phyloP scores from a whole-genome alignment of 192 early-diverging fungal genomes.

The Martensiomyces pterosporus region DNA sequence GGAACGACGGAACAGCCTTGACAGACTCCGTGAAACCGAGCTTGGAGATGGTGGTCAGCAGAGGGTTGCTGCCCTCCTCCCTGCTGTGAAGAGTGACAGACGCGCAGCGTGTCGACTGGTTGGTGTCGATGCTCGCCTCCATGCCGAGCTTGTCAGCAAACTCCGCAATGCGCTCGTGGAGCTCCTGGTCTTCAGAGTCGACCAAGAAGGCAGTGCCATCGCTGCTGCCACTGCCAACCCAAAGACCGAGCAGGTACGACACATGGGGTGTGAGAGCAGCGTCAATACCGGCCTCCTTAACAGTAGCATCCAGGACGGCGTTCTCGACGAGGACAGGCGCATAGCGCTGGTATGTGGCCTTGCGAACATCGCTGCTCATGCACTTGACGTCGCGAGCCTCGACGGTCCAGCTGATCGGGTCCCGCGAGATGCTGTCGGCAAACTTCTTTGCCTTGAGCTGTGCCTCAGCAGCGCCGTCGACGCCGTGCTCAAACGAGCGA shows the following conservation, averaged over 20 bases:
- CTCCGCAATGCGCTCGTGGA: conserved; percentile 15
- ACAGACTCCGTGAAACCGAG: too few species aligned
- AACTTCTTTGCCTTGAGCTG: conserved; percentile 11
- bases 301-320: neutral
- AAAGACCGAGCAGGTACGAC: conserved; percentile 31
- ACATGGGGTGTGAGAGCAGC: conserved; percentile 6
- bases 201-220: conserved; percentile 2
- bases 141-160: neutral
- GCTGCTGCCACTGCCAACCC: conserved; percentile 1
- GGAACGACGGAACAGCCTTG: conserved; percentile 6
- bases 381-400: conserved; percentile 39
- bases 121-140: neutral
- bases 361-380: conserved; percentile 11
- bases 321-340: conserved; percentile 27
- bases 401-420: conserved; percentile 25
- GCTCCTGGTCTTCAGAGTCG: conserved; percentile 1
- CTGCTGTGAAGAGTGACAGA: conserved; percentile 3
- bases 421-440: conserved; percentile 3
- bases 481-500: conserved; percentile 12
- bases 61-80: too few species aligned
- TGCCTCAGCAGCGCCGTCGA: conserved; percentile 11
- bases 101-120: neutral
- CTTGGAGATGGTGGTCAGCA: too few species aligned
- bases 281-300: conserved; percentile 8
- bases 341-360: conserved; percentile 26